phyloP scores from a whole-genome alignment of 2,329 filamentous ascomycete genomes.

The Chaetomium sp. region DNA sequence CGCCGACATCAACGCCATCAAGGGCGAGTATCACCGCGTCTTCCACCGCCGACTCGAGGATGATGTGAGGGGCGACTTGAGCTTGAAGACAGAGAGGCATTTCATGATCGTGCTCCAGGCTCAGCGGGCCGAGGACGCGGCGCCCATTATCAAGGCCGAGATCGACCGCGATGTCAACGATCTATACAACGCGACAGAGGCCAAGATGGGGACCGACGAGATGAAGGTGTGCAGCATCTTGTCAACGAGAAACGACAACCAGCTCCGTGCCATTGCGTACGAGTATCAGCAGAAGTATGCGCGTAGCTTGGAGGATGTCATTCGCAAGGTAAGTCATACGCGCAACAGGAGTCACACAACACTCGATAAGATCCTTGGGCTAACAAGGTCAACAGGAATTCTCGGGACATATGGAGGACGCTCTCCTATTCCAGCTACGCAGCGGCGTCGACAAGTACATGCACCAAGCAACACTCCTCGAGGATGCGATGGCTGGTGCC shows the following conservation, averaged over 20 bases:
- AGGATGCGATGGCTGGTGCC: constrained; percentile 81
- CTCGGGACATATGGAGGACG: constrained; percentile 88
- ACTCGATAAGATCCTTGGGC: not conserved
- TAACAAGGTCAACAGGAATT: constrained; percentile 60
- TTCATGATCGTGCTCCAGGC: constrained; percentile 81
- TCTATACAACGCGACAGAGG: constrained; percentile 77
- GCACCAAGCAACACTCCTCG: constrained; percentile 80
- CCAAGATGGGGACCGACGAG: constrained; percentile 71
- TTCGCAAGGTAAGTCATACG: constrained; percentile 61
- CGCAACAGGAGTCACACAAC: not conserved
- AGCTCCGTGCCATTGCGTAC: constrained; percentile 78
- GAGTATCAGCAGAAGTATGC: constrained; percentile 75
- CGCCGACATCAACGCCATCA: constrained; percentile 86
- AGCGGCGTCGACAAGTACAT: constrained; percentile 78
- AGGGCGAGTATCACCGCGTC: constrained; percentile 69
- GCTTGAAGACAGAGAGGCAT: constrained; percentile 80
- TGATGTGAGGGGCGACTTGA: constrained; percentile 77
- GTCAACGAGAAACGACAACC: constrained; percentile 72
- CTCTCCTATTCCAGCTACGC: constrained; percentile 76
- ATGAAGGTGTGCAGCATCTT: constrained; percentile 78
- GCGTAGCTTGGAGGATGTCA: constrained; percentile 68
- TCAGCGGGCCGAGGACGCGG: constrained; percentile 74
- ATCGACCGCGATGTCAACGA: constrained; percentile 76
- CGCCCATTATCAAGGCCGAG: constrained; percentile 70
- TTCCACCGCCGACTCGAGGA: constrained; percentile 68